Percentiles rank a stretch among this genome's conserved stretches.
These are phyloP conservation scores for Pythium brachiatum DNA, from an alignment of 352 stramenopile genomes.

Conservation along the genomic window DNA sequence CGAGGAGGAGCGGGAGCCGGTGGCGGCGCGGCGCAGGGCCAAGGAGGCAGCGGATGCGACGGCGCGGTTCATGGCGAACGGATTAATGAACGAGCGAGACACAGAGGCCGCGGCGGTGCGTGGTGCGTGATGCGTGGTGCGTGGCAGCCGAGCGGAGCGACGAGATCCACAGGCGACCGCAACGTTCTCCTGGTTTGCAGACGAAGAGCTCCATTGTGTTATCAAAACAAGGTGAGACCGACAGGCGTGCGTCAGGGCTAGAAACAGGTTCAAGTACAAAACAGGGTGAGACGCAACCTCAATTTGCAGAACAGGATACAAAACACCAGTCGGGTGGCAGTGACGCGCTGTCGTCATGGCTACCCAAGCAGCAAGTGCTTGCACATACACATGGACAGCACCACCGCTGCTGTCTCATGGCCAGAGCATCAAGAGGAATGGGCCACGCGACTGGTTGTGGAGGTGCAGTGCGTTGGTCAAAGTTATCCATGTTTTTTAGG, in stretches of 20 bases:
- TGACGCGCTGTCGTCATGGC: conserved; percentile 19
- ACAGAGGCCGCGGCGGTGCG: neutral
- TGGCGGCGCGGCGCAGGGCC: conserved; percentile 29
- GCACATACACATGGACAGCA: conserved; percentile 1
- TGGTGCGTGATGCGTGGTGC: neutral
- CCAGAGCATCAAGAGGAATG: neutral
- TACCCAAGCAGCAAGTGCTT: neutral
- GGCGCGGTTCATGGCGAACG: conserved; percentile 12
- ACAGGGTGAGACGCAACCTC: conserved; percentile 13
- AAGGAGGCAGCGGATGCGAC: conserved; percentile 11
- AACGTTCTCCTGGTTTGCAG: conserved; percentile 30
- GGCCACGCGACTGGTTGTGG: neutral
- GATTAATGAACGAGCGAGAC: neutral
- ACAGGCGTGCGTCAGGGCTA: conserved; percentile 6
- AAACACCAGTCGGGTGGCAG: neutral
- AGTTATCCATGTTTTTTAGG: neutral
- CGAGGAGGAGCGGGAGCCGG: conserved; percentile 43
- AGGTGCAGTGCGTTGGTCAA: no score
- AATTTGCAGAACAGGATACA: conserved; percentile 13
- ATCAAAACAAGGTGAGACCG: conserved; percentile 28
- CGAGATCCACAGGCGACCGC: neutral
- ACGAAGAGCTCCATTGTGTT: conserved; percentile 11
- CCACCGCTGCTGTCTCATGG: neutral
- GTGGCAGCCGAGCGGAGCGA: conserved; percentile 1
- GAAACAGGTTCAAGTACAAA: conserved; percentile 25